Percentiles rank a stretch among this genome's conserved stretches.
phyloP scores from a whole-genome alignment of 164 flowering plant species.

The Kingdonia uniflora region DNA sequence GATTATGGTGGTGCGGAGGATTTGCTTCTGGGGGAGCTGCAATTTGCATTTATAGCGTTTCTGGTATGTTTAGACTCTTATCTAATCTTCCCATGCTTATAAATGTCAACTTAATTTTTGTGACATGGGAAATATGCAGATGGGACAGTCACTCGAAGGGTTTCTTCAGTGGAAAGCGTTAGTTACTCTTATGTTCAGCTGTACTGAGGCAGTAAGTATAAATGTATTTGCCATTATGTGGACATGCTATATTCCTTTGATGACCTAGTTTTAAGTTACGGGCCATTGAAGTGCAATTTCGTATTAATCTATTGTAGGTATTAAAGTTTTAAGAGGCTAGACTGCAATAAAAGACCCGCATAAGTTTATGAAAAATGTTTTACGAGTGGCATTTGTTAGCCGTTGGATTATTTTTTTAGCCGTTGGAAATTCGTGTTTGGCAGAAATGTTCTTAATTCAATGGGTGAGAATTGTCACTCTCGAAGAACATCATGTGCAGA shows the following conservation, averaged over 20 bases:
- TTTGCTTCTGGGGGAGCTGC: constrained; percentile 78
- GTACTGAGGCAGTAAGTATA: constrained; percentile 78
- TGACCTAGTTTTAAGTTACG: too few relatives aligned
- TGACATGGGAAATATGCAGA: constrained; percentile 36
- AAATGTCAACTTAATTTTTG: constrained; percentile 6
- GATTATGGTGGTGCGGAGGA: constrained; percentile 71
- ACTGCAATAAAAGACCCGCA: too few relatives aligned
- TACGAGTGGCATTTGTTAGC: too few relatives aligned
- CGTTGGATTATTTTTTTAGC: too few relatives aligned
- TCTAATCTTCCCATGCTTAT: constrained; percentile 2
- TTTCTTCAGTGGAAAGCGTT: constrained; percentile 89
- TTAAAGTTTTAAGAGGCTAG: too few relatives aligned
- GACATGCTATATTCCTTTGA: background rate
- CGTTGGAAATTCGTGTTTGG: too few relatives aligned
- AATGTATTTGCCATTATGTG: background rate
- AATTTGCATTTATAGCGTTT: constrained; percentile 84
- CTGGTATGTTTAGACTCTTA: constrained; percentile 37
- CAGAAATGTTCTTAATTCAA: too few relatives aligned
- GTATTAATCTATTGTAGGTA: too few relatives aligned
- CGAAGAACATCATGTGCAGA: too few relatives aligned
- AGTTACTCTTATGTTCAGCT: constrained; percentile 67
- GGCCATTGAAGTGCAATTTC: too few relatives aligned
- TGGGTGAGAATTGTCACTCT: too few relatives aligned
- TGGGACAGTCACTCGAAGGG: constrained; percentile 94
- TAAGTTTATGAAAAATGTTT: too few relatives aligned